Evolutionary conservation across 495 filamentous ascomycete genomes (phyloP), one percentile per base, ranked within the genome.

Genomic region (Lasiosphaeria hispida): DNA sequence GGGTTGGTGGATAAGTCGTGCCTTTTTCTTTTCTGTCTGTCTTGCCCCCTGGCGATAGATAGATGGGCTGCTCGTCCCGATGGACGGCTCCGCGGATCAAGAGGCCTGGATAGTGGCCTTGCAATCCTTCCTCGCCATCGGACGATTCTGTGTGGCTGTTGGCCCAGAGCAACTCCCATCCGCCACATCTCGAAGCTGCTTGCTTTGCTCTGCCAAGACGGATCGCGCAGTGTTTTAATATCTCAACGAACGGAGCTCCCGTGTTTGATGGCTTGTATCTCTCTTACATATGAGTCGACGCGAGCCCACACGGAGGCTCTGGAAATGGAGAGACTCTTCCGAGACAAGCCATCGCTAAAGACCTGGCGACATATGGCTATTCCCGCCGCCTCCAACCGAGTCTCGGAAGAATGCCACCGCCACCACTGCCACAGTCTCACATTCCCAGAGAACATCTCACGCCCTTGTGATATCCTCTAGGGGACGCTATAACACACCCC

Each of bases 181-280:
- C 23, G 51, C 40, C 38, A 41, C 17, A 40, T 30, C 17, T 54
- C 38, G 18, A 23, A 43, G 51, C 39, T 33, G 51, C 19, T 54
- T 52, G 49, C 19, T 34, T 44, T 17, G 51, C 39, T 36, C 38
- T 42, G 51, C 51, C 51, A 54, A 54, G 51, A 54, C 51, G 51
- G 51, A 23, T 34, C 38, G 23, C 36, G 51, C 42, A 54, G 51
- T 33, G 18, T 30, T 34, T 41, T 36, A 54, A 54, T 54, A 54
- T 54, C 14, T 19, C 13, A 8, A 15, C n/a, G 23, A 34, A 15
- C 15, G n/a, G 14, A 34, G 18, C 18, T 23, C 51, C 14, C 38
- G 14, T 41, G 38, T 35, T 11, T 15, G 38, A 52, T 41, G 10
- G 10, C 11, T 10, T 43, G 18, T 40, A 30, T 14, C 14, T 10